Evolutionary conservation across 73 alveolate species (phyloP).

Genomic region (Symbiodinium natans): DNA sequence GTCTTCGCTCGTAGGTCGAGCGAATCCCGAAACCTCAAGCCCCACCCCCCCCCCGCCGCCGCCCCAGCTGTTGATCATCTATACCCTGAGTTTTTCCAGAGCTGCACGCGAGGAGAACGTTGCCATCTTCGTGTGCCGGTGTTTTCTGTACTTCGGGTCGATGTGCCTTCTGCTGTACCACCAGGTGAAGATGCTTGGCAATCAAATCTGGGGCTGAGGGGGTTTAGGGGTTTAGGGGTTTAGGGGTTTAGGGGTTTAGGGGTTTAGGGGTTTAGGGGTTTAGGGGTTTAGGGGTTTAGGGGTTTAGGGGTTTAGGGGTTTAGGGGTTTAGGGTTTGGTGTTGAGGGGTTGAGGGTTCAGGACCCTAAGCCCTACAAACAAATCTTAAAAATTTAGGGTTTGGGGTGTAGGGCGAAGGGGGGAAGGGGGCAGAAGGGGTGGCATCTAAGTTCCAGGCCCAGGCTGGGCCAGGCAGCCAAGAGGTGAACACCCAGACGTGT

Average conservation of each 20-base stretch:
- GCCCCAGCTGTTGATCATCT: neutral
- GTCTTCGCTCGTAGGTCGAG: too few relatives aligned
- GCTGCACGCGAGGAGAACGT: conserved; percentile 41
- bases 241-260: neutral
- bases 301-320: too few relatives aligned
- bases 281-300: too few relatives aligned
- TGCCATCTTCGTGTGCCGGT: conserved; percentile 74
- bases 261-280: neutral
- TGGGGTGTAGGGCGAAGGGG: too few relatives aligned
- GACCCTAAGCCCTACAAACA: too few relatives aligned
- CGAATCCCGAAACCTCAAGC: neutral
- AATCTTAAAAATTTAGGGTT: too few relatives aligned
- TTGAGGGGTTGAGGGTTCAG: too few relatives aligned
- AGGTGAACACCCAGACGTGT: too few relatives aligned
- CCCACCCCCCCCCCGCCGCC: neutral
- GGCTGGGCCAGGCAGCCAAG: too few relatives aligned
- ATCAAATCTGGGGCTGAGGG: neutral
- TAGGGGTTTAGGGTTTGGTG: too few relatives aligned
- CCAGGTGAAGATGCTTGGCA: conserved; percentile 51
- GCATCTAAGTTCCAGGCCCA: too few relatives aligned
- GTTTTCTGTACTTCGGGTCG: conserved; percentile 76
- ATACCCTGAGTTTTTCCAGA: neutral
- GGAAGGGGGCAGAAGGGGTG: too few relatives aligned
- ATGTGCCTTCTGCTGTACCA: conserved; percentile 67
- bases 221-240: neutral